Conservation (phyloP, 208 protist genomes). For the Herpetomonas samuelpessoai region DNA sequence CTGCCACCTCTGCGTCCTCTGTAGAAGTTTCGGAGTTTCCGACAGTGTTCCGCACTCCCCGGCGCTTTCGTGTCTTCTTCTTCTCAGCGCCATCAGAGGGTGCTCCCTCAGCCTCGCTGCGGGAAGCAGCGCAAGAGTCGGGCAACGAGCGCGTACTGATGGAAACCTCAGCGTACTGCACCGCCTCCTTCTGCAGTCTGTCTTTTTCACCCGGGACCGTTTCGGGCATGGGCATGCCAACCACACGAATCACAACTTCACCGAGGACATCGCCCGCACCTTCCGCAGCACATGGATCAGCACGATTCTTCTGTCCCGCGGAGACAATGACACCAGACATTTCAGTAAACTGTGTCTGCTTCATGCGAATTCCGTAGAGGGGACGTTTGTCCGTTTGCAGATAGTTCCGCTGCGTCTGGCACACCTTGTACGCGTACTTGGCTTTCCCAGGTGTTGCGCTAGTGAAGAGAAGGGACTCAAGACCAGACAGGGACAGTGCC, state of each 20-base stretch:
- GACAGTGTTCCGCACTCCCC: constrained; percentile 13
- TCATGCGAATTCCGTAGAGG: constrained; percentile 21
- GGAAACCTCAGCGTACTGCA: constrained; percentile 51
- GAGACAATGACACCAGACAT: constrained; percentile 31
- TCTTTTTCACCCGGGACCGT: constrained; percentile 8
- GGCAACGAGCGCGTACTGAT: constrained; percentile 28
- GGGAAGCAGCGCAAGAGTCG: constrained; percentile 16
- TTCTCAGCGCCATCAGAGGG: constrained; percentile 3
- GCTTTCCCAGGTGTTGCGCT: neutral
- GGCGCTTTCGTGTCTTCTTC: constrained; percentile 22
- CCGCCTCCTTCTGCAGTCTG: constrained; percentile 35
- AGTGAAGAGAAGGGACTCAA: constrained; percentile 27
- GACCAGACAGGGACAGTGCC: constrained; percentile 24
- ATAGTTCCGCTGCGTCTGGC: constrained; percentile 43
- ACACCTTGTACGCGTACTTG: constrained; percentile 33
- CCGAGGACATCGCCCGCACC: constrained; percentile 21
- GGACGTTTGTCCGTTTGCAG: constrained; percentile 46
- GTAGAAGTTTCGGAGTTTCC: constrained; percentile 7
- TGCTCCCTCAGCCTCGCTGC: neutral
- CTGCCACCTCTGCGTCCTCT: constrained; percentile 10
- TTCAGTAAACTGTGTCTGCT: constrained; percentile 40
- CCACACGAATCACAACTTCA: constrained; percentile 23
- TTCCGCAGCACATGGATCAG: constrained; percentile 19
- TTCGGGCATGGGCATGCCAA: constrained; percentile 28
- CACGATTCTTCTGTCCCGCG: neutral